A percentile compares a stretch with the other conserved stretches of the same genome.
Conservation (phyloP, 768 basidiomycete genomes). For the Boletus sensibilis region DNA sequence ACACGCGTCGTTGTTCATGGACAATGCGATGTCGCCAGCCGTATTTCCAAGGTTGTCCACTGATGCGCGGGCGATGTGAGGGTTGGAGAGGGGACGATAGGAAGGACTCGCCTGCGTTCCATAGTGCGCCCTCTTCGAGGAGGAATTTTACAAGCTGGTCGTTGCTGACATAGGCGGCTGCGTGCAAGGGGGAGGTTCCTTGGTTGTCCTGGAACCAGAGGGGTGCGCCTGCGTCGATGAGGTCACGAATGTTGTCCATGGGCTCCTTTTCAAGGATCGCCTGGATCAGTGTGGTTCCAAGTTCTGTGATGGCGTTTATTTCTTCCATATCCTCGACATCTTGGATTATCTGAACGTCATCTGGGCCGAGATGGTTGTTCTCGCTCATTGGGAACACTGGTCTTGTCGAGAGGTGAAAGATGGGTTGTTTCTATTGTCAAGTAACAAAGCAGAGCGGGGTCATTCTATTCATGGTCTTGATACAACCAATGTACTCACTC, state of each 20-base stretch:
- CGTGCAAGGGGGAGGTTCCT: constrained; percentile 84
- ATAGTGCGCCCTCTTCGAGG: constrained; percentile 80
- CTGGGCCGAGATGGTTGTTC: not conserved
- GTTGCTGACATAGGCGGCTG: constrained; percentile 75
- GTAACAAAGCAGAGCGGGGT: not conserved
- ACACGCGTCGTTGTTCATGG: constrained; percentile 71
- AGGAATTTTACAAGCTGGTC: constrained; percentile 61
- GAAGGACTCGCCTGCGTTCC: constrained; percentile 75
- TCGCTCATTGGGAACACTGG: constrained; percentile 15
- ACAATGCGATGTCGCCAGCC: constrained; percentile 87
- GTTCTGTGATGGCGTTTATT: constrained; percentile 45
- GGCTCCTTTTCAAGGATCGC: constrained; percentile 53
- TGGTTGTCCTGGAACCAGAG: constrained; percentile 89
- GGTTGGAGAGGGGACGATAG: not conserved
- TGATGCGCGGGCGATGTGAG: constrained; percentile 24
- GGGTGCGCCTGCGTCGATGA: constrained; percentile 69
- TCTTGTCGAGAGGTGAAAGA: no score
- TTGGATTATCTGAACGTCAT: constrained; percentile 15
- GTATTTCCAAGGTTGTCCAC: constrained; percentile 80
- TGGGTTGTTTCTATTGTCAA: not conserved
- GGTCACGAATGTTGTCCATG: constrained; percentile 41
- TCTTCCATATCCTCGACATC: constrained; percentile 35
- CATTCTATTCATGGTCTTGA: not conserved
- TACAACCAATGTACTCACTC: not conserved
- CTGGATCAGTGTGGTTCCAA: constrained; percentile 60